Percentiles rank a stretch among this genome's conserved stretches.
phyloP scores from a whole-genome alignment of 495 filamentous ascomycete species.

The Polyplosphaeria fusca region DNA sequence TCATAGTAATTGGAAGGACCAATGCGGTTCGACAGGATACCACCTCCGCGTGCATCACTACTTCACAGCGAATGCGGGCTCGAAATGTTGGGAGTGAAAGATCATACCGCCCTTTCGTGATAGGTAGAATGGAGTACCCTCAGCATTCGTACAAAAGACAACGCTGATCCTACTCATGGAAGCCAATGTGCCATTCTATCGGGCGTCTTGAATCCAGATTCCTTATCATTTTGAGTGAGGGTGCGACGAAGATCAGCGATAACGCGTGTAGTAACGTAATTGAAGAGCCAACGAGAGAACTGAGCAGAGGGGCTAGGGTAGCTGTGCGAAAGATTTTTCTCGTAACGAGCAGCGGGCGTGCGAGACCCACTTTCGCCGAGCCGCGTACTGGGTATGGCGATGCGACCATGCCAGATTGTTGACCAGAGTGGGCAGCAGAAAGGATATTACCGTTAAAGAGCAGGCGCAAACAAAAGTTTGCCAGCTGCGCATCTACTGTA shows the following conservation, averaged over 20 bases:
- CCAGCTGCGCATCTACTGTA: too few relatives aligned
- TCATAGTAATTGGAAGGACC: slow-evolving; percentile 16
- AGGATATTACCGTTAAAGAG: too few relatives aligned
- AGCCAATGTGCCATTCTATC: slow-evolving; percentile 15
- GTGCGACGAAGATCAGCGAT: slow-evolving; percentile 4
- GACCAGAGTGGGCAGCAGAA: too few relatives aligned
- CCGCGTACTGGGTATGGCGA: too few relatives aligned
- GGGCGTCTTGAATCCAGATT: slow-evolving; percentile 1
- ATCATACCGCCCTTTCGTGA: slow-evolving; percentile 14
- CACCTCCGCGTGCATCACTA: slow-evolving; percentile 15
- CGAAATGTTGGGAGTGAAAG: too few relatives aligned
- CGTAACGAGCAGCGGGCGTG: slow-evolving; percentile 8
- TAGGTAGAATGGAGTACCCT: too few relatives aligned
- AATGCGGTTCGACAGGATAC: slow-evolving; percentile 21
- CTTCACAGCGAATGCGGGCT: too few relatives aligned
- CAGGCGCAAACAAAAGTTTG: too few relatives aligned
- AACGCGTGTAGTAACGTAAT: slow-evolving; percentile 10
- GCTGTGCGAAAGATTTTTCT: neutral
- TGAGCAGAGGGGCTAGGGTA: neutral
- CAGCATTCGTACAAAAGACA: slow-evolving; percentile 17
- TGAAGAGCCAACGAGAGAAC: neutral
- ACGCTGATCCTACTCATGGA: slow-evolving; percentile 14
- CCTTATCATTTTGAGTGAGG: neutral
- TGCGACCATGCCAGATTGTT: too few relatives aligned
- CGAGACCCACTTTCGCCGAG: slow-evolving; percentile 11